phyloP scores from a whole-genome alignment of 1,284 basidiomycete genomes.

The Ustilago cynodontis region DNA sequence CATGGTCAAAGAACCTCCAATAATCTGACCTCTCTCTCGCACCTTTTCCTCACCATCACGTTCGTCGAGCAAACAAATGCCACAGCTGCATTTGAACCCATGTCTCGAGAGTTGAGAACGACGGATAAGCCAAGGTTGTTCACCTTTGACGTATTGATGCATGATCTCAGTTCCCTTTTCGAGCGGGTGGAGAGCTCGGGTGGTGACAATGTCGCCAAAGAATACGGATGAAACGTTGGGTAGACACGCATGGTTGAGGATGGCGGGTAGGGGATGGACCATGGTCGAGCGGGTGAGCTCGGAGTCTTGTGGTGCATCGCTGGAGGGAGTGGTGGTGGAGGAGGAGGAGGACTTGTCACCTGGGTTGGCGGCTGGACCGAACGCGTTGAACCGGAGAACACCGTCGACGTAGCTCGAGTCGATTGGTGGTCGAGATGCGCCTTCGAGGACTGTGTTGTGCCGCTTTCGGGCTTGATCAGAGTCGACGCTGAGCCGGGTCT shows the following conservation, averaged over 20 bases:
- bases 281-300: slow-evolving; percentile 63
- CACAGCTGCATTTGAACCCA: slow-evolving; percentile 63
- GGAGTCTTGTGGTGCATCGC: slow-evolving; percentile 25
- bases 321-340: slow-evolving; percentile 10
- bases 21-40: slow-evolving; percentile 46
- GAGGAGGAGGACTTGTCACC: slow-evolving; percentile 34
- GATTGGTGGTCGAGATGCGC: slow-evolving; percentile 20
- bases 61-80: slow-evolving; percentile 60
- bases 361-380: slow-evolving; percentile 63
- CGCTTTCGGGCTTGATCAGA: slow-evolving; percentile 6
- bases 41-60: slow-evolving; percentile 54
- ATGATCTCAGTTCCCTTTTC: slow-evolving; percentile 64
- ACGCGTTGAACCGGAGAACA: slow-evolving; percentile 69
- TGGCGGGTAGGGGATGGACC: slow-evolving; percentile 68
- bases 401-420: slow-evolving; percentile 66
- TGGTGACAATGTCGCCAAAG: slow-evolving; percentile 66
- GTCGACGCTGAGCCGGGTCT: slow-evolving; percentile 10
- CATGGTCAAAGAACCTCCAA: slow-evolving; percentile 55
- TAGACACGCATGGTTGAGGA: slow-evolving; percentile 68
- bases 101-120: slow-evolving; percentile 65
- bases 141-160: slow-evolving; percentile 68
- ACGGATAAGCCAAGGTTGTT: slow-evolving; percentile 59
- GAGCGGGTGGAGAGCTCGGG: slow-evolving; percentile 62
- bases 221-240: slow-evolving; percentile 69
- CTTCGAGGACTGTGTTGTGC: slow-evolving; percentile 23